Evolutionary conservation across 768 basidiomycete genomes (phyloP), one percentile per base, ranked within the genome.

Genomic region (Hericium alpestre): DNA sequence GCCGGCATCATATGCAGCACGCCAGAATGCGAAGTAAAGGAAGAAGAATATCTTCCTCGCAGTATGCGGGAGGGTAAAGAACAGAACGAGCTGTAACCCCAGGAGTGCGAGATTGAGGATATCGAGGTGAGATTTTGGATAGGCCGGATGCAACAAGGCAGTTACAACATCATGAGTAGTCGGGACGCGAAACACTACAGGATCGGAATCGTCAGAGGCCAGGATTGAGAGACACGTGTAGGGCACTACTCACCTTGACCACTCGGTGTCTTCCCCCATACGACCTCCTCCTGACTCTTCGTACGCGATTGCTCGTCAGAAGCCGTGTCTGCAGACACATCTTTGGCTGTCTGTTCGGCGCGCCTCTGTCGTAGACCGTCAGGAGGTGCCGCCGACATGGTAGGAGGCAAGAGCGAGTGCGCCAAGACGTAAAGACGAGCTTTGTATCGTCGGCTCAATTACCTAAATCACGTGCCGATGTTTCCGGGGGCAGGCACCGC

Each of bases 101-200:
- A 97, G 79, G 3, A 93, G 76, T 2, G 79, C 79, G n/a, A 97
- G 74, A 61, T 91, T 95, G 56, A 94, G 68, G 16, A 93, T 65
- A 69, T 97, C 94, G 38, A 97, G 74, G 64, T 96, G 89, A 61
- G 87, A 94, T 71, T 94, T 94, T 0, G 86, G 84, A 65, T 87
- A 83, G 0, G 76, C 74, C 3, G 92, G 92, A 69, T 92, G 78
- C 67, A 95, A 90, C 5, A 95, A 75, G 2, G 83, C 82, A 0
- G 92, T 93, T 61, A 94, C 67, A 18, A 93, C 89, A 69, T 93
- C 90, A 69, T 93, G 88, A 0, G 93, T 95, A 18, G 92, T 90
- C 11, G 93, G 93, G 47, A 95, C 91, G 58, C 83, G 81, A 68
- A 99, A 99, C 7, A 96, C 93, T 97, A 60, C 27, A 47, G 47